phyloP scores from a whole-genome alignment of 257 asterid genomes.

The Solanum appendiculatum region DNA sequence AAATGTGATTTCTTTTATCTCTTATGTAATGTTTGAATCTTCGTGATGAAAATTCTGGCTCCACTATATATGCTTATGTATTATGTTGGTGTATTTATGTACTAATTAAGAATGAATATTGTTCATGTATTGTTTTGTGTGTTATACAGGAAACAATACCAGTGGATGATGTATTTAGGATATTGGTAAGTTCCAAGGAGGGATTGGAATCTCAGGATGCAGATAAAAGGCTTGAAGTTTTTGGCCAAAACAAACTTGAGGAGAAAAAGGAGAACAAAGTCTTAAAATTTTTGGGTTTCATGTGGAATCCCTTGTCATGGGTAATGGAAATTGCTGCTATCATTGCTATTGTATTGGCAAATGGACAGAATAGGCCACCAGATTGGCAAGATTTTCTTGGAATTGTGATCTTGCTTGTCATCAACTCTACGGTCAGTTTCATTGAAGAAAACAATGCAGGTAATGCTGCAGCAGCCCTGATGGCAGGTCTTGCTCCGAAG shows the following conservation, averaged over 20 bases:
- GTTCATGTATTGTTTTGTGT: not conserved
- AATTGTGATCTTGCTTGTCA: constrained; percentile 33
- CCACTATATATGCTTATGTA: not conserved
- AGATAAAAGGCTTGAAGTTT: constrained; percentile 40
- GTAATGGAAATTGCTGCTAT: constrained; percentile 78
- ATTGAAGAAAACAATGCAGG: constrained; percentile 72
- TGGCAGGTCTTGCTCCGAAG: constrained; percentile 76
- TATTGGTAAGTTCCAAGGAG: constrained; percentile 52
- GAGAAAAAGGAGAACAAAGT: constrained; percentile 72
- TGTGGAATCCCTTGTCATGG: constrained; percentile 86
- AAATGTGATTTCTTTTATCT: not conserved
- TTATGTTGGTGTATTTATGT: not conserved
- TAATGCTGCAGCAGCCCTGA: constrained; percentile 69
- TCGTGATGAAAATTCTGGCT: not conserved
- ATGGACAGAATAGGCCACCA: constrained; percentile 45
- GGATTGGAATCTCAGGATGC: constrained; percentile 63
- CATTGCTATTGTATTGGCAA: constrained; percentile 54
- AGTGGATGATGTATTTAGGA: constrained; percentile 62
- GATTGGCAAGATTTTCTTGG: constrained; percentile 59
- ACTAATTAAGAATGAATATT: not conserved
- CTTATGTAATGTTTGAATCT: not conserved
- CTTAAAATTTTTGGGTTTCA: constrained; percentile 61
- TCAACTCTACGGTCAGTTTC: constrained; percentile 64
- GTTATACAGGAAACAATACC: constrained; percentile 61
- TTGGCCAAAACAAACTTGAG: constrained; percentile 86